Base-by-base conservation (phyloP, 1,284 basidiomycete genomes). In the Trametes polyzona region DNA sequence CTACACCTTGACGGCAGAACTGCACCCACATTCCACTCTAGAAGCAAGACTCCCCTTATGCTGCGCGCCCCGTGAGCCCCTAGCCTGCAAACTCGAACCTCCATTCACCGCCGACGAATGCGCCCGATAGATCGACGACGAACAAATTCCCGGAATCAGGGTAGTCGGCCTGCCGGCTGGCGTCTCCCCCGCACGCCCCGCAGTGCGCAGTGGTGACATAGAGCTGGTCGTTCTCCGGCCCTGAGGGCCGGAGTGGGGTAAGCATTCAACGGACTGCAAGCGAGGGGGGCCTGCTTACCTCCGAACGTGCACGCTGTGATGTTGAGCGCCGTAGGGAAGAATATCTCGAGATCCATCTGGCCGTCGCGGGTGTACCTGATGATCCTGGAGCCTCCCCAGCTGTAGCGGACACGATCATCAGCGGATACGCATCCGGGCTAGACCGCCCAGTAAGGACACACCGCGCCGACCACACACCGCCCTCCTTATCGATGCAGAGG, bases 291-390 rank as follows among this genome's bases (percentile, higher is more conserved):
- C 46, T 47, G 23, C 66, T 66, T 64, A 84, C 86, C 87, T 71
- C 86, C 87, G 67, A 88, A 89, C 62, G 82, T 85, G 61, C 86
- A 88, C 11, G 86, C 78, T 8, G 86, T 89, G 32, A 88, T 74
- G 55, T 84, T 82, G 53, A 83, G 71, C 4, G 76, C 87, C 16
- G 77, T 83, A 27, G 86, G 84, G 61, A 89, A 83, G 37, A 74
- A 44, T 36, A 89, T 74, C 64, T 84, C 80, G 21, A 82, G 69
- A 65, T 86, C 82, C 32, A 84, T 73, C 24, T 67, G 62, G 3
- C 83, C 84, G n/a, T 80, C 73, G 26, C 69, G 69, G 35, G 75
- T 76, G 64, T 84, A 86, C 47, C 86, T 76, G 41, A 83, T 73
- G 53, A 88, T 76, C 56, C 77, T 76, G 43, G 83, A 86, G 23